Conservation (phyloP, 2,329 filamentous ascomycete genomes). For the Stagonosporopsis cucurbitacearum region DNA sequence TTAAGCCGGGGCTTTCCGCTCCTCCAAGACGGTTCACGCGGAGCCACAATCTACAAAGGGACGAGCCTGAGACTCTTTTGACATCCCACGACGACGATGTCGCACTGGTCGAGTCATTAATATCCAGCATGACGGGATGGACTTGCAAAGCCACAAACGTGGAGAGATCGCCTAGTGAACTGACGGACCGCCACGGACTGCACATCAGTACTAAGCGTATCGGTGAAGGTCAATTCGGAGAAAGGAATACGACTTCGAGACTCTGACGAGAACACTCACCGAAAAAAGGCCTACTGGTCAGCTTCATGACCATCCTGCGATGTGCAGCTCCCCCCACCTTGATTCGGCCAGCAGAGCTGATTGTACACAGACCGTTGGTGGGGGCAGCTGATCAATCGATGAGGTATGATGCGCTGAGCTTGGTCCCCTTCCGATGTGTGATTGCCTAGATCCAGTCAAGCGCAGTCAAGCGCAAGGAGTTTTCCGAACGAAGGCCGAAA, state of each 20-base stretch:
- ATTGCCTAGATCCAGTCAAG: conserved; percentile 4
- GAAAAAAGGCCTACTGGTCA: background rate
- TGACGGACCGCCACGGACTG: conserved; percentile 18
- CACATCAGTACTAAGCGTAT: conserved; percentile 13
- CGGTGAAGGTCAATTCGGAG: conserved; percentile 4
- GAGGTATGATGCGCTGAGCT: conserved; percentile 7
- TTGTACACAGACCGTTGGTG: background rate
- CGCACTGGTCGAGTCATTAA: conserved; percentile 9
- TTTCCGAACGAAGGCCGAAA: conserved; percentile 15
- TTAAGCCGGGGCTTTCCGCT: conserved; percentile 15
- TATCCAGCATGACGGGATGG: conserved; percentile 5
- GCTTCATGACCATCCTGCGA: background rate
- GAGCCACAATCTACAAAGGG: too few species aligned
- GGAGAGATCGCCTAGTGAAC: conserved; percentile 5
- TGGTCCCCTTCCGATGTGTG: background rate
- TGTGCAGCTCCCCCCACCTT: background rate
- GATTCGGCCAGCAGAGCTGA: background rate
- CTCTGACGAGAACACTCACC: background rate
- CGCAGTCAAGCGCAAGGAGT: background rate
- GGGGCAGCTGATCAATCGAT: conserved; percentile 13
- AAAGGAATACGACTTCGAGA: conserved; percentile 3
- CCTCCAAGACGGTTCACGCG: conserved; percentile 3
- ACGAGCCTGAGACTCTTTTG: background rate
- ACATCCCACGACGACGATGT: background rate
- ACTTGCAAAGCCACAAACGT: conserved; percentile 18